Percentiles rank a stretch among this genome's conserved stretches.
These are phyloP conservation scores for Scenedesmus sp. DNA, from an alignment of 163 green algal genomes.

Conservation along the genomic window DNA sequence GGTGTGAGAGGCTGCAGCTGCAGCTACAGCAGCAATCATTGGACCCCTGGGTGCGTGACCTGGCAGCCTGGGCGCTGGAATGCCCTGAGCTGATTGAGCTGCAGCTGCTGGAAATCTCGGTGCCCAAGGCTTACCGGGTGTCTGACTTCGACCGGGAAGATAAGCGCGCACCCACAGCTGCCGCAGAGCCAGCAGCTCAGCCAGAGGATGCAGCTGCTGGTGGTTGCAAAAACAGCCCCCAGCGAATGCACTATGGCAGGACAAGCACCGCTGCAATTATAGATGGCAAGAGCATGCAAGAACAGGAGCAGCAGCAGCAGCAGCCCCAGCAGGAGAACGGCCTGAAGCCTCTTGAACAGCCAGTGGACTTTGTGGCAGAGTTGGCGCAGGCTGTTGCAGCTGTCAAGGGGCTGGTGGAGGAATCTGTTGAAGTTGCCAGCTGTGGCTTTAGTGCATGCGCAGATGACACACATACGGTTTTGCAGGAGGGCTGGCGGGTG, in stretches of 20 bases:
- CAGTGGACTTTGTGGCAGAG: not conserved
- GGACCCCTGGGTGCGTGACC: not conserved
- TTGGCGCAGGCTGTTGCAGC: not conserved
- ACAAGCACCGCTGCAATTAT: not conserved
- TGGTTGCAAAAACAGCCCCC: not conserved
- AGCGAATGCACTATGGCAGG: not conserved
- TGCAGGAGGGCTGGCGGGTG: not conserved
- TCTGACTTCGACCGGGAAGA: not conserved
- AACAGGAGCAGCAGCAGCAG: not conserved
- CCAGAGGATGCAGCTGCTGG: not conserved
- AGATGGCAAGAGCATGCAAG: not conserved
- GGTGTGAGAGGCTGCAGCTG: not conserved
- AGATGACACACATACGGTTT: not conserved
- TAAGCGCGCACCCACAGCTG: not conserved
- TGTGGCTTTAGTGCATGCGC: not conserved
- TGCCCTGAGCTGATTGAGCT: not conserved
- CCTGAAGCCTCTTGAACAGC: not conserved
- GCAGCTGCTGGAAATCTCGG: not conserved
- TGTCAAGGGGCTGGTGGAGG: not conserved
- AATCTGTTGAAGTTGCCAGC: not conserved
- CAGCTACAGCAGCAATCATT: not conserved
- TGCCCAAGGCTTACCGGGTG: not conserved
- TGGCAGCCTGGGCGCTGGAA: not conserved
- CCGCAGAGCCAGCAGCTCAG: not conserved
- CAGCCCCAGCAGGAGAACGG: not conserved